Percentiles rank a stretch among this genome's conserved stretches.
Evolutionary conservation across 2,329 filamentous ascomycete genomes (phyloP).

Genomic region (Exophiala spinifera): DNA sequence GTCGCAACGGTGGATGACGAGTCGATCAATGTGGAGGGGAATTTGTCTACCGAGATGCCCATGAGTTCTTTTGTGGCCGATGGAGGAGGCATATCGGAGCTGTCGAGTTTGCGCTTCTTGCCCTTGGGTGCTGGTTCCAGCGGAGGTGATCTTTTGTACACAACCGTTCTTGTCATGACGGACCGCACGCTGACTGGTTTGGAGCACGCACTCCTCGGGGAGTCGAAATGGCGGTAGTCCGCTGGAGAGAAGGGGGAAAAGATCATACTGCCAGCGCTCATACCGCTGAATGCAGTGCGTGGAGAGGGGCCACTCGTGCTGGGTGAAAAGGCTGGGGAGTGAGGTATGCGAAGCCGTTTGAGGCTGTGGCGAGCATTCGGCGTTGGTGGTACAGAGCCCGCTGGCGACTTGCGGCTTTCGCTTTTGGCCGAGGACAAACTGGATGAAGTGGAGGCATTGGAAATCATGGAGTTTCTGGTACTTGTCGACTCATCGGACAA

Average conservation of each 20-base stretch:
- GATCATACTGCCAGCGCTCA: slow-evolving; percentile 40
- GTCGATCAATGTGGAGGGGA: slow-evolving; percentile 21
- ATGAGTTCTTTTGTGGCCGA: slow-evolving; percentile 11
- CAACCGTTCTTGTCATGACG: slow-evolving; percentile 91
- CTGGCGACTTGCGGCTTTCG: slow-evolving; percentile 55
- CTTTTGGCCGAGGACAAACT: slow-evolving; percentile 50
- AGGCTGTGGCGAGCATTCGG: slow-evolving; percentile 56
- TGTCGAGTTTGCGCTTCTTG: slow-evolving; percentile 73
- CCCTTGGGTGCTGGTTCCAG: slow-evolving; percentile 89
- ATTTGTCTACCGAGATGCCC: slow-evolving; percentile 11
- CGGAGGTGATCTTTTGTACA: slow-evolving; percentile 68
- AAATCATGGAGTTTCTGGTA: slow-evolving; percentile 35
- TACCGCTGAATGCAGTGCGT: slow-evolving; percentile 53
- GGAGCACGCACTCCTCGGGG: slow-evolving; percentile 59
- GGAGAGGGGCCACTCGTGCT: slow-evolving; percentile 60
- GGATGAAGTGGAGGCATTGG: slow-evolving; percentile 39
- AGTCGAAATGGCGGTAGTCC: slow-evolving; percentile 61
- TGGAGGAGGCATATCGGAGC: slow-evolving; percentile 21
- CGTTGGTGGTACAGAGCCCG: slow-evolving; percentile 59
- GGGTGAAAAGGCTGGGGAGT: slow-evolving; percentile 67
- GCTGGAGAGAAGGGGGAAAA: slow-evolving; percentile 79
- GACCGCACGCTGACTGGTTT: slow-evolving; percentile 72
- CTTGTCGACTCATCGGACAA: slow-evolving; percentile 43
- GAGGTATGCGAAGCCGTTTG: slow-evolving; percentile 70
- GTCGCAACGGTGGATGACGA: background rate